These are phyloP conservation scores for Filobasidium uniguttulatum DNA, from an alignment of 1,284 basidiomycete genomes.

Conservation along the genomic window DNA sequence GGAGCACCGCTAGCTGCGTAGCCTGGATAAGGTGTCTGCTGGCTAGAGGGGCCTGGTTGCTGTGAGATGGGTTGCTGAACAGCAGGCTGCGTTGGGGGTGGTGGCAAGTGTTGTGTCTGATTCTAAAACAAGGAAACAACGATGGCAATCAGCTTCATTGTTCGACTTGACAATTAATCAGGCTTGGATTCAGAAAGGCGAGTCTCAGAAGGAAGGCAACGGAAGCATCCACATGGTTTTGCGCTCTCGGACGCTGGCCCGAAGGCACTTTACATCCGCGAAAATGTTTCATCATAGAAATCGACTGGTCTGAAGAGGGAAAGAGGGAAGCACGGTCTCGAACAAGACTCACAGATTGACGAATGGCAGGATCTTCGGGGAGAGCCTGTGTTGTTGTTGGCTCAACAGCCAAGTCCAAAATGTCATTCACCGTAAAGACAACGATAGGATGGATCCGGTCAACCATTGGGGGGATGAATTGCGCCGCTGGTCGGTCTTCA, in stretches of 20 bases:
- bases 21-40: no score
- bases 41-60: neutral
- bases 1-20: neutral
- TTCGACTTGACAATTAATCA: neutral
- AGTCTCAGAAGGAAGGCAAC: conserved; percentile 18
- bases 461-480: conserved; percentile 1
- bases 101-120: conserved; percentile 2
- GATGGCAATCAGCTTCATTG: neutral
- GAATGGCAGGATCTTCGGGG: neutral
- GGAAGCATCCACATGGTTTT: conserved; percentile 17
- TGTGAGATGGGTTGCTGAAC: neutral
- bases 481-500: conserved; percentile 1
- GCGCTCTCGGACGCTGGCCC: conserved; percentile 13
- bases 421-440: conserved; percentile 3
- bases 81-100: neutral
- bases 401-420: neutral
- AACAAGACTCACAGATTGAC: neutral
- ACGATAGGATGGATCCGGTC: conserved; percentile 1
- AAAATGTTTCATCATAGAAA: conserved; percentile 3
- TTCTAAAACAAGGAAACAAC: neutral
- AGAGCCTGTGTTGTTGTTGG: neutral
- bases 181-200: neutral
- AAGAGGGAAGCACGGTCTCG: neutral
- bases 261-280: conserved; percentile 14
- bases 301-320: neutral